Evolutionary conservation across 108 stramenopile species (phyloP).

Genomic region (Phaeodactylum tricornutum): DNA sequence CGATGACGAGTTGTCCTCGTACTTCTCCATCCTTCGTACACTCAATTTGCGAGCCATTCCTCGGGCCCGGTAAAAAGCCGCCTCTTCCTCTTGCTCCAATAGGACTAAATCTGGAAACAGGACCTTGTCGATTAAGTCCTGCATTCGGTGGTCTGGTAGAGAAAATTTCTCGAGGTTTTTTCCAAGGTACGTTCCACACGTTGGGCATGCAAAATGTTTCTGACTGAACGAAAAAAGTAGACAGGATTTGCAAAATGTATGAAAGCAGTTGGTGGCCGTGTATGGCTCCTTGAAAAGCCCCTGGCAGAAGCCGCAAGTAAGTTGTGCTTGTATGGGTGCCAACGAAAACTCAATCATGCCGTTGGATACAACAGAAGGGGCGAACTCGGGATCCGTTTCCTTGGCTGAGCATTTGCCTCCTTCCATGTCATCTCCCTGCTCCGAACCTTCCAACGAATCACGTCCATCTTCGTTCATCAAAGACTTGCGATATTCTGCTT

Average conservation of each 20-base stretch:
- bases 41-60: slow-evolving; percentile 1
- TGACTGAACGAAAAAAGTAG: slow-evolving; percentile 24
- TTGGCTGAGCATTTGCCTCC: too few species aligned
- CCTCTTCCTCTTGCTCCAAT: slow-evolving; percentile 3
- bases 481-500: too few species aligned
- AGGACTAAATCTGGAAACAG: slow-evolving; percentile 15
- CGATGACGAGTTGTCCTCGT: too few species aligned
- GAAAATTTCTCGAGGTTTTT: slow-evolving; percentile 27
- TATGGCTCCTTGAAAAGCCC: slow-evolving; percentile 57
- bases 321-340: slow-evolving; percentile 18
- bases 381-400: too few species aligned
- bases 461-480: too few species aligned
- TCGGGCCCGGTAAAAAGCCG: neutral
- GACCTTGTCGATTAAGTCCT: slow-evolving; percentile 48
- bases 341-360: slow-evolving; percentile 25
- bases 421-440: too few species aligned
- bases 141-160: slow-evolving; percentile 37
- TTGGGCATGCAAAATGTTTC: slow-evolving; percentile 27
- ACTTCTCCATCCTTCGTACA: neutral
- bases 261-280: slow-evolving; percentile 57
- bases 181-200: slow-evolving; percentile 25
- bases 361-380: neutral
- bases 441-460: too few species aligned
- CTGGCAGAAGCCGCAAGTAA: slow-evolving; percentile 43
- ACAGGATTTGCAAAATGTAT: slow-evolving; percentile 62